Evolutionary conservation across 2,329 filamentous ascomycete genomes (phyloP), one percentile per base, ranked within the genome.

Genomic region (Cytospora paraplurivora): DNA sequence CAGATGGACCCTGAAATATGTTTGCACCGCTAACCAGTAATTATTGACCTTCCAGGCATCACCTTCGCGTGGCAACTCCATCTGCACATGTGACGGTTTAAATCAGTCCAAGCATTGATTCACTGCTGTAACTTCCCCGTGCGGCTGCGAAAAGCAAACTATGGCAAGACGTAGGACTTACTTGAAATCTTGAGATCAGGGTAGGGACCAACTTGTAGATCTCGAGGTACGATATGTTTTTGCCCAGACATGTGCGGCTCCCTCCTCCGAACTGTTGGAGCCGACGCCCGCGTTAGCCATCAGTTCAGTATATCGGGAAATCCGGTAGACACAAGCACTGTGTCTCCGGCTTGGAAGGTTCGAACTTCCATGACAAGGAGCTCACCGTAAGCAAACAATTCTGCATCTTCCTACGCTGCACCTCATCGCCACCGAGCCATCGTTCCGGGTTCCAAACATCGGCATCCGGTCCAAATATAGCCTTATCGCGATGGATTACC

Each of bases 371-470:
- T 4, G 4, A 7, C 3, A 17, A 41, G 1, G 44, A 33, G n/a
- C 60, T 53, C n/a, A 62, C 55, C 12, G 51, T 54, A 4, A 54
- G 17, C n/a, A 54, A 35, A 17, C 33, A 34, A 7, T 54, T 54
- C 6, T 54, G 32, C 51, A 54, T 54, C 17, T 34, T 19, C 51
- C 51, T 54, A 4, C 32, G 32, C 33, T 37, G 17, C 15, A 8
- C 13, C 15, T 54, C 51, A 7, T 54, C 51, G 6, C 21, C 19
- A 37, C 71, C 69, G 12, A 78, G 67, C 76, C 85, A 87, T n/a
- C 86, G 72, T 69, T 88, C 85, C 0, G 86, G 86, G 3, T 82
- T 73, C 69, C 82, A 90, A 0, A 70, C 70, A 55, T 87, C 81
- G 0, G 82, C 79, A 65, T 88, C 82, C 0, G 76, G 69, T 0